Conservation (phyloP, 2,329 filamentous ascomycete species). For the Mycosphaerella sp. region DNA sequence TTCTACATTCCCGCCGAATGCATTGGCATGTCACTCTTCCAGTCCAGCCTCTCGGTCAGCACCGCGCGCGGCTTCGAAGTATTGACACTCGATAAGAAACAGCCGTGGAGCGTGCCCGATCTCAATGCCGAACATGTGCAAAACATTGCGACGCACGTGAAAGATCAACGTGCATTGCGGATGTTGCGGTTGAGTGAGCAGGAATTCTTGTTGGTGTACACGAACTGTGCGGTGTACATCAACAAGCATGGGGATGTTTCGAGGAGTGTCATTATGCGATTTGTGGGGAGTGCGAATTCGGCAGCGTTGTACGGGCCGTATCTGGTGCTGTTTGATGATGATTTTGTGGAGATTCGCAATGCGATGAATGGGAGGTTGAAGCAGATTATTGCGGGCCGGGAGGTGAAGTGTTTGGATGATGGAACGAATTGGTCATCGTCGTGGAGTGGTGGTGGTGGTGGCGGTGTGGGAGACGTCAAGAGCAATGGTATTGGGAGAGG, state of each 20-base stretch:
- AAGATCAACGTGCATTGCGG: conserved; percentile 75
- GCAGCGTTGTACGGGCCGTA: conserved; percentile 90
- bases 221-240: conserved; percentile 94
- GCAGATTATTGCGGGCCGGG: conserved; percentile 87
- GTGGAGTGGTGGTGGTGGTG: conserved; percentile 14
- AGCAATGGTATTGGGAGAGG: conserved; percentile 23
- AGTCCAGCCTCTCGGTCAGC: conserved; percentile 84
- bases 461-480: conserved; percentile 23
- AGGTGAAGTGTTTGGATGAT: conserved; percentile 86
- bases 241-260: conserved; percentile 97
- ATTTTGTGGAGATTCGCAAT: conserved; percentile 95
- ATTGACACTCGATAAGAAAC: conserved; percentile 93
- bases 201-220: conserved; percentile 84
- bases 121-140: conserved; percentile 69
- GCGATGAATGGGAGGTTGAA: conserved; percentile 89
- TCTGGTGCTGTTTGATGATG: conserved; percentile 85
- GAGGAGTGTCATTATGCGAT: conserved; percentile 94
- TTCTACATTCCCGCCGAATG: conserved; percentile 97
- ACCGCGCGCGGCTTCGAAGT: conserved; percentile 93
- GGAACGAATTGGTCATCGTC: conserved; percentile 55
- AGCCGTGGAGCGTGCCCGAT: conserved; percentile 88
- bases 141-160: conserved; percentile 77
- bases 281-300: conserved; percentile 83
- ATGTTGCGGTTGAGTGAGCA: conserved; percentile 95
- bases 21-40: conserved; percentile 92